These are phyloP conservation scores for Saturnispora kantuleensis DNA, from an alignment of 805 yeast species.

Conservation along the genomic window DNA sequence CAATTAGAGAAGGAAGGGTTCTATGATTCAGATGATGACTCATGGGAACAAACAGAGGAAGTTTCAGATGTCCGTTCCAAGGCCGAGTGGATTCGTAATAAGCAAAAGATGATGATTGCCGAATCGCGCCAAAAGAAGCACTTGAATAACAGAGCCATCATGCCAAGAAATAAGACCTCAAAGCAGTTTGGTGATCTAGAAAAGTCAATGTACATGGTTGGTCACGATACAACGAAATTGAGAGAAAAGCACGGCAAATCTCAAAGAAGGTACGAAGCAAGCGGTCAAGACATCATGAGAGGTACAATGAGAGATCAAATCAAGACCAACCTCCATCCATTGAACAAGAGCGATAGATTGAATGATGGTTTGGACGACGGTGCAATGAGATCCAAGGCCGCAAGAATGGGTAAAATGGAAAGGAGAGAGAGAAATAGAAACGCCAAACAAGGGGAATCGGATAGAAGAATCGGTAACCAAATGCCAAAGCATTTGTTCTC, in stretches of 20 bases:
- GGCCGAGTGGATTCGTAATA: conserved; percentile 92
- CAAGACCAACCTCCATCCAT: conserved; percentile 27
- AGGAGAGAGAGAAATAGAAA: conserved; percentile 88
- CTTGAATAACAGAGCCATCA: conserved; percentile 72
- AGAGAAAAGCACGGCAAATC: conserved; percentile 29
- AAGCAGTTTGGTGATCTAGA: conserved; percentile 75
- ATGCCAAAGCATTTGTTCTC: conserved; percentile 90
- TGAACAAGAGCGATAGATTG: conserved; percentile 65
- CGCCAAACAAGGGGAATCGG: conserved; percentile 94
- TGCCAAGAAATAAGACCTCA: conserved; percentile 83
- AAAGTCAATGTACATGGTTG: conserved; percentile 78
- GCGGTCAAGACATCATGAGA: conserved; percentile 77
- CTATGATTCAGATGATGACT: conserved; percentile 76
- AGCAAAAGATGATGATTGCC: conserved; percentile 86
- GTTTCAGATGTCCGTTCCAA: conserved; percentile 64
- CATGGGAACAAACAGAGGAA: conserved; percentile 52
- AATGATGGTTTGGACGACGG: conserved; percentile 83
- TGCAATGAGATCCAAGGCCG: conserved; percentile 72
- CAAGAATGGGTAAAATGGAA: conserved; percentile 75
- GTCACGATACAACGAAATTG: conserved; percentile 72
- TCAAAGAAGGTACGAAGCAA: conserved; percentile 25
- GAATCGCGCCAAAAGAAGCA: conserved; percentile 83
- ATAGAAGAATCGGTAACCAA: conserved; percentile 76
- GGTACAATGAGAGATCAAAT: conserved; percentile 11
- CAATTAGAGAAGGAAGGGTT: conserved; percentile 88